phyloP scores from a whole-genome alignment of 495 filamentous ascomycete species.

The Echria macrotheca region DNA sequence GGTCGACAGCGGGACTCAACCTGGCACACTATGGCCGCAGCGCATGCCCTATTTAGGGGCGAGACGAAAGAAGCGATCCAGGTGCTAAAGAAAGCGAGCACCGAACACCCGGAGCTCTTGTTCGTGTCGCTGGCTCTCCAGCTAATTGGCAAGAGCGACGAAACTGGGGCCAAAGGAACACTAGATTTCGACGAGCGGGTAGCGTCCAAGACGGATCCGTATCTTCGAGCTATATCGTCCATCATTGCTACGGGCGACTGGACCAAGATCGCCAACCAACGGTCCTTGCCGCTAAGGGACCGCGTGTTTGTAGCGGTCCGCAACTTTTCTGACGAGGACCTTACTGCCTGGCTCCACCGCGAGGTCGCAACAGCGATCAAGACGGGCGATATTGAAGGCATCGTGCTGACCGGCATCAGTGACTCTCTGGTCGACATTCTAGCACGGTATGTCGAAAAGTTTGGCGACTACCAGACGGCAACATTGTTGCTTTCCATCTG shows the following conservation, averaged over 20 bases:
- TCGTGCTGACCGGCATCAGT: conserved; percentile 80
- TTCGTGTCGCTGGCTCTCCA: conserved; percentile 52
- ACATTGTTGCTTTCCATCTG: conserved; percentile 77
- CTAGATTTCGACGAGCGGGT: conserved; percentile 44
- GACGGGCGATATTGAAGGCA: conserved; percentile 80
- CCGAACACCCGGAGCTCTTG: conserved; percentile 42
- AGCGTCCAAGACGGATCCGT: conserved; percentile 63
- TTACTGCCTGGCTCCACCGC: conserved; percentile 64
- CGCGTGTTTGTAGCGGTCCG: conserved; percentile 81
- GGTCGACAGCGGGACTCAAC: conserved; percentile 55
- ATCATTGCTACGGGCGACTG: conserved; percentile 85
- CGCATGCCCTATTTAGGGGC: conserved; percentile 68
- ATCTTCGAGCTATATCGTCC: conserved; percentile 86
- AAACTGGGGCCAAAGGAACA: conserved; percentile 24
- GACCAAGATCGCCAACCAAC: conserved; percentile 74
- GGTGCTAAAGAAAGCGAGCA: conserved; percentile 45
- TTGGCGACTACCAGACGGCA: conserved; percentile 83
- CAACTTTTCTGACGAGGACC: conserved; percentile 71
- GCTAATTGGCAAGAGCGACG: conserved; percentile 38
- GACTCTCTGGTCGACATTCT: conserved; percentile 76
- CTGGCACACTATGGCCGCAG: conserved; percentile 76
- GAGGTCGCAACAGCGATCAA: conserved; percentile 58
- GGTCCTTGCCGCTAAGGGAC: conserved; percentile 75
- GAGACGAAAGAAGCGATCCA: conserved; percentile 54
- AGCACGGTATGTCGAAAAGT: conserved; percentile 80